These are phyloP conservation scores for Cutaneotrichosporon daszewskae DNA, from an alignment of 1,284 basidiomycete genomes.

Conservation along the genomic window DNA sequence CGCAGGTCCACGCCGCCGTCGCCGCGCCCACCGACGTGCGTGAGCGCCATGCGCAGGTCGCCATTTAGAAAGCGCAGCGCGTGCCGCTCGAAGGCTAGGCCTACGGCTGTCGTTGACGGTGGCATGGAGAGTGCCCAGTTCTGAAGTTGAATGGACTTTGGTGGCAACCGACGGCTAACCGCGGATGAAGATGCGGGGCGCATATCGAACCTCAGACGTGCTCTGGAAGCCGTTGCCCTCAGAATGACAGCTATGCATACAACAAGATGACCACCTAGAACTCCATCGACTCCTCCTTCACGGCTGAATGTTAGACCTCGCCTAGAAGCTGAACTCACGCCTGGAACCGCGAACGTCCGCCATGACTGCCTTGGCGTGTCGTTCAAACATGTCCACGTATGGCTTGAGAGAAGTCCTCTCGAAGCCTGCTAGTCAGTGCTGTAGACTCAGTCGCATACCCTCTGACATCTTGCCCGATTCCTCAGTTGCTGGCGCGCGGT, in stretches of 20 bases:
- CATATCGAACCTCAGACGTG: background rate
- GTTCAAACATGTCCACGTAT: conserved; percentile 85
- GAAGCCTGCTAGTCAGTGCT: conserved; percentile 44
- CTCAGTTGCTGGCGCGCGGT: conserved; percentile 22
- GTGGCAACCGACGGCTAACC: too few relatives aligned
- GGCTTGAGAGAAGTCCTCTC: conserved; percentile 62
- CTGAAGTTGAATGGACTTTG: too few relatives aligned
- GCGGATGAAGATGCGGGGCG: background rate
- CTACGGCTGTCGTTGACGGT: too few relatives aligned
- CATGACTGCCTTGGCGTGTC: conserved; percentile 55
- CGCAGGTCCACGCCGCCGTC: conserved; percentile 84
- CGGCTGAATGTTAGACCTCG: conserved; percentile 6
- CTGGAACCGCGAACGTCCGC: conserved; percentile 30
- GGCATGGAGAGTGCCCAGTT: too few relatives aligned
- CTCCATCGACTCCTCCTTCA: conserved; percentile 31
- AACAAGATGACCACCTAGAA: conserved; percentile 16
- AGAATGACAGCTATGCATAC: conserved; percentile 4
- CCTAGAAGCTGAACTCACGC: background rate
- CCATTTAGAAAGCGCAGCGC: conserved; percentile 59
- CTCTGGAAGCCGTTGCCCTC: background rate
- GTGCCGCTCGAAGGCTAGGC: conserved; percentile 68
- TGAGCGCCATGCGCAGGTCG: conserved; percentile 69
- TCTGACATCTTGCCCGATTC: conserved; percentile 7
- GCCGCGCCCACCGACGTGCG: conserved; percentile 64
- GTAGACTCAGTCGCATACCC: background rate